Base-by-base conservation (phyloP, 148 eudicot species). In the Silene conica region DNA sequence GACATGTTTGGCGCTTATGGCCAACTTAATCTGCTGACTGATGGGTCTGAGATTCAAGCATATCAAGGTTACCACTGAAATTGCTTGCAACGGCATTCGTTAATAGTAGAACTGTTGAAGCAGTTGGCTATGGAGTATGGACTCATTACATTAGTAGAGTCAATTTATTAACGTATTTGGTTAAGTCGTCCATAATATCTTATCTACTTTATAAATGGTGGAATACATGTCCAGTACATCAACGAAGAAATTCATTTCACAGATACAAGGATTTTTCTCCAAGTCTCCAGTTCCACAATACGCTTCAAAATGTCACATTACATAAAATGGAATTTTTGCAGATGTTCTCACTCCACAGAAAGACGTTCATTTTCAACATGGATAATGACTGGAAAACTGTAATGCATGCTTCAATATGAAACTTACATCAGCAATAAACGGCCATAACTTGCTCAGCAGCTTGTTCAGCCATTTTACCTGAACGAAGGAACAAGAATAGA, bases 381-480 rank as follows among this genome's bases (percentile, higher is more conserved):
- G 2, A 54, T 5, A 63, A 28, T 16, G 46, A 46, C 58, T 46
- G 10, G 56, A 43, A 69, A 69, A 46, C 12, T 12, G 10, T 15
- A 12, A 50, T 13, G 21, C 41, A 63, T 13, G 71, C 54, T 19
- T 69, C 73, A 72, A 45, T 55, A 34, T 71, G 73, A 67, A 70
- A 81, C 90, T 90, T 90, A 95, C 98, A 84, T 95, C 98, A 69
- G 98, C 96, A 74, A 92, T 77, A 83, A 69, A 95, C 54, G 98
- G 98, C 98, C 98, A 95, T 74, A 95, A 67, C 79, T 92, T 95
- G 82, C 77, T 86, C 77, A 95, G 81, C 81, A 83, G 90, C 69
- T 90, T 90, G 83, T 91, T 94, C 65, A 94, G 80, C 98, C 98
- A 94, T 76, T 93, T 93, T 78, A 89, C 98, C 96, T 93, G 90